Evolutionary conservation across 1,284 basidiomycete species (phyloP).

Genomic region (Trichosporon sp.): DNA sequence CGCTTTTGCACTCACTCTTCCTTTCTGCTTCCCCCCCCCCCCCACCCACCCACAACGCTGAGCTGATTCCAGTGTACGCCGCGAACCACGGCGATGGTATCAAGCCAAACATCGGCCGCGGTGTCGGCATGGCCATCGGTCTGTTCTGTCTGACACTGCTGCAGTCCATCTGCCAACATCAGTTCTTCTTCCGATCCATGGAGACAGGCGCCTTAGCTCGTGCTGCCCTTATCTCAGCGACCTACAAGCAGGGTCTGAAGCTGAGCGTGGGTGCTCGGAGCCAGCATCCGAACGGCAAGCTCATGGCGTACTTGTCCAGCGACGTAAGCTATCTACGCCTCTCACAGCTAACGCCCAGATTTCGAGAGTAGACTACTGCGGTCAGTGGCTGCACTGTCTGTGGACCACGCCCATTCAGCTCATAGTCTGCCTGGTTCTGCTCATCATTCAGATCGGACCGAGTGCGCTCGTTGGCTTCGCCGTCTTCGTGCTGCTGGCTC

Average conservation of each 20-base stretch:
- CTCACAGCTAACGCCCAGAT: constrained; percentile 32
- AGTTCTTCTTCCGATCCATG: constrained; percentile 79
- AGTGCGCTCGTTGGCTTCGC: constrained; percentile 76
- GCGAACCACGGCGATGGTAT: constrained; percentile 41
- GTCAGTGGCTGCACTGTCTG: constrained; percentile 41
- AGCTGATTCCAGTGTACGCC: constrained; percentile 43
- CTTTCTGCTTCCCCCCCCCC: no score
- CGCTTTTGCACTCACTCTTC: no score
- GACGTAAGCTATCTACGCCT: constrained; percentile 60
- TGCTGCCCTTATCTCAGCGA: constrained; percentile 70
- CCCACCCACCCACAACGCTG: constrained; percentile 21
- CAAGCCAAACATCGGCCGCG: constrained; percentile 64
- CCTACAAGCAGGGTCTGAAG: constrained; percentile 71
- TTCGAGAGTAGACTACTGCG: constrained; percentile 52
- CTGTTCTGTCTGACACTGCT: constrained; percentile 67
- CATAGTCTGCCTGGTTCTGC: constrained; percentile 61
- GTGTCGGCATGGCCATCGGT: constrained; percentile 71
- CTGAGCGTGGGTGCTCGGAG: constrained; percentile 70
- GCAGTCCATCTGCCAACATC: constrained; percentile 66
- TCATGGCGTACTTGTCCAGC: constrained; percentile 73
- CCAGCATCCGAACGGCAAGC: constrained; percentile 66
- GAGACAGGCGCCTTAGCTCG: constrained; percentile 69
- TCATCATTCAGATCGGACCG: constrained; percentile 64
- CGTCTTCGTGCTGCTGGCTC: constrained; percentile 69
- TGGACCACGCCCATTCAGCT: constrained; percentile 74